Evolutionary conservation across 805 yeast species (phyloP), one percentile per base, ranked within the genome.

Genomic region (Brettanomyces sp.): DNA sequence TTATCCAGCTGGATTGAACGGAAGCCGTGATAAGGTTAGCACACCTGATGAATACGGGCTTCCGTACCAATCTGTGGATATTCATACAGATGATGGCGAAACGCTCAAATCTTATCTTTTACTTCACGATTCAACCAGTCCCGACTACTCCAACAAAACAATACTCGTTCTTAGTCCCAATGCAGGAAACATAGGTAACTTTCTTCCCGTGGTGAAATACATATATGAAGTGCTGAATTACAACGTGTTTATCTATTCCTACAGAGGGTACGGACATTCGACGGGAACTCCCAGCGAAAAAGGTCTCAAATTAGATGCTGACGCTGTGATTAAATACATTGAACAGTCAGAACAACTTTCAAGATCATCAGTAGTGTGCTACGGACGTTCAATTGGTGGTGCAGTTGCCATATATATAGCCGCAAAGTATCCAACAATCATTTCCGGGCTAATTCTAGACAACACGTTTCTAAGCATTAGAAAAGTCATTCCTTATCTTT

Each of bases 101-200:
- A 70, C 64, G 9, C 62, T 91, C 33, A 85, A 85, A 49, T 74
- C 86, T 23, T 91, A 69, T 59, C 67, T 77, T 43, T 66, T 87
- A 46, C 65, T 73, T 18, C 83, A 80, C 24, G 77, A 77, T 48
- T 53, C 59, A 4, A 52, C 54, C 11, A 48, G 56, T 4, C 55
- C 67, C 3, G 51, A 47, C 21, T 75, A 79, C 47, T 63, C 72
- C 32, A 70, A 76, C 51, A 85, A 82, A 52, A 86, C 97, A 0
- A 74, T 91, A 9, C 56, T 93, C 24, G 73, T 93, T 21, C 36
- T 53, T 21, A 80, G 89, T 42, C 98, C 98, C 4, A 91, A 91
- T 64, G 97, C 97, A 2, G 98, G 98, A 4, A 91, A 93, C 61
- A 91, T 91, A 52, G 98, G 98, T 14, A 88, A 87, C 58, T 81